phyloP scores from a whole-genome alignment of 805 yeast species.

The Lipomyces spencermartinsiae region DNA sequence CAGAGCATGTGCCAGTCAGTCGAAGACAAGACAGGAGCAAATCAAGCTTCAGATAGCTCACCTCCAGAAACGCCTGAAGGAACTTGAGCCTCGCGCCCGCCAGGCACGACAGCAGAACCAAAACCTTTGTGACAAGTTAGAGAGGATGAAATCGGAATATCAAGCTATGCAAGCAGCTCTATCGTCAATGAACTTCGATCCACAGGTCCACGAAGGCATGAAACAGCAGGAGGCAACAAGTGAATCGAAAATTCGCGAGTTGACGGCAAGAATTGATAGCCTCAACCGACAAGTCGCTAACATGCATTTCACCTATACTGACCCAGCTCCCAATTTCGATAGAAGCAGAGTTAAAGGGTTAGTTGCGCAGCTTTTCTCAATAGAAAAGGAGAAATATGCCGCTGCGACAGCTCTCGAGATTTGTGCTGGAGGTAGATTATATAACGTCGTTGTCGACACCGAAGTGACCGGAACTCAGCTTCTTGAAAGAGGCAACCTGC shows the following conservation, averaged over 20 bases:
- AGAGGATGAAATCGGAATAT: conserved; percentile 48
- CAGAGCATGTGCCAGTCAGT: conserved; percentile 60
- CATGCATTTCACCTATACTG: conserved; percentile 74
- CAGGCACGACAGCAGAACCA: conserved; percentile 61
- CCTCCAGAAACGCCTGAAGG: conserved; percentile 58
- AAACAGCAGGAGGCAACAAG: conserved; percentile 42
- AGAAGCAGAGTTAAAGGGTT: conserved; percentile 77
- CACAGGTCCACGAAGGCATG: conserved; percentile 42
- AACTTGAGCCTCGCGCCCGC: conserved; percentile 56
- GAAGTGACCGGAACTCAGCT: conserved; percentile 84
- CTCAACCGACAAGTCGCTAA: conserved; percentile 70
- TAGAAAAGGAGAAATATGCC: conserved; percentile 61
- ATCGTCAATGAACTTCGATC: conserved; percentile 52
- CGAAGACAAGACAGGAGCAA: conserved; percentile 64
- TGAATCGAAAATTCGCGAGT: conserved; percentile 50
- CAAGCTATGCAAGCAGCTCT: conserved; percentile 26
- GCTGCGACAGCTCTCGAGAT: conserved; percentile 86
- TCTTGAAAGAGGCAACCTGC: conserved; percentile 76
- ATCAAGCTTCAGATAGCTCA: conserved; percentile 64
- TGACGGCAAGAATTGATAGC: conserved; percentile 57
- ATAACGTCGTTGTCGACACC: conserved; percentile 88
- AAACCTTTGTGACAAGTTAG: conserved; percentile 53
- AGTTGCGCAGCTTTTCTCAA: conserved; percentile 80
- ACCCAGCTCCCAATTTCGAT: conserved; percentile 68
- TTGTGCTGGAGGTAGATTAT: conserved; percentile 91